phyloP scores from a whole-genome alignment of 345 rosid genomes.

The Corymbia maculata region DNA sequence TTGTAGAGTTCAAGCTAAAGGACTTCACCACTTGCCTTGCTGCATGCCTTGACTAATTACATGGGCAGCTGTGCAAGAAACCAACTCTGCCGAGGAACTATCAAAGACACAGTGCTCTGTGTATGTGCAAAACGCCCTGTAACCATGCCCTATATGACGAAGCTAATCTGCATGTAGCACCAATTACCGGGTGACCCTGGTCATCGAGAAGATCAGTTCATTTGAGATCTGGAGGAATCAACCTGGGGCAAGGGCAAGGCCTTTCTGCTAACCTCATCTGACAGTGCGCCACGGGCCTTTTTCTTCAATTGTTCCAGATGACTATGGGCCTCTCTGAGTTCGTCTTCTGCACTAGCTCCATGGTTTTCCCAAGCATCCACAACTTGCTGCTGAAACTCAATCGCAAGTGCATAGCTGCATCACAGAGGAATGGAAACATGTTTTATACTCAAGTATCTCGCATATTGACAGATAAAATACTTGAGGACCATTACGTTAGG shows the following conservation, averaged over 20 bases:
- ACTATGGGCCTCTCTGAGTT: conserved; percentile 47
- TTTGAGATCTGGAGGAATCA: neutral
- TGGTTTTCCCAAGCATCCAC: conserved; percentile 80
- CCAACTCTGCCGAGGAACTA: neutral
- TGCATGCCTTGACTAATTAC: neutral
- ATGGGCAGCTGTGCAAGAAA: neutral
- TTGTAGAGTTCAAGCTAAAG: neutral
- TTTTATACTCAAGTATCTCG: neutral
- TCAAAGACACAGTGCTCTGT: neutral
- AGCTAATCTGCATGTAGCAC: neutral
- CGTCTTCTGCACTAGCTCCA: conserved; percentile 54
- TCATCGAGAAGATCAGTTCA: neutral
- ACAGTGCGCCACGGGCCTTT: conserved; percentile 38
- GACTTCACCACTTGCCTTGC: neutral
- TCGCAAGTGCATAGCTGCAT: conserved; percentile 68
- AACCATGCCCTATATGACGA: neutral
- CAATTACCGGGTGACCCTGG: neutral
- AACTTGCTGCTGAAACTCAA: conserved; percentile 74
- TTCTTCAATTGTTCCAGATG: conserved; percentile 51
- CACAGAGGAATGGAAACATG: neutral
- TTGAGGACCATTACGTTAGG: neutral
- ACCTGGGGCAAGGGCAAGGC: conserved; percentile 36
- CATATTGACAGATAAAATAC: neutral
- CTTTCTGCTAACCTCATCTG: conserved; percentile 16
- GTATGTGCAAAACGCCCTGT: neutral